Evolutionary conservation across 192 early-diverging fungal species (phyloP), one percentile per base, ranked within the genome.

Genomic region (Backusella liffmaniae): DNA sequence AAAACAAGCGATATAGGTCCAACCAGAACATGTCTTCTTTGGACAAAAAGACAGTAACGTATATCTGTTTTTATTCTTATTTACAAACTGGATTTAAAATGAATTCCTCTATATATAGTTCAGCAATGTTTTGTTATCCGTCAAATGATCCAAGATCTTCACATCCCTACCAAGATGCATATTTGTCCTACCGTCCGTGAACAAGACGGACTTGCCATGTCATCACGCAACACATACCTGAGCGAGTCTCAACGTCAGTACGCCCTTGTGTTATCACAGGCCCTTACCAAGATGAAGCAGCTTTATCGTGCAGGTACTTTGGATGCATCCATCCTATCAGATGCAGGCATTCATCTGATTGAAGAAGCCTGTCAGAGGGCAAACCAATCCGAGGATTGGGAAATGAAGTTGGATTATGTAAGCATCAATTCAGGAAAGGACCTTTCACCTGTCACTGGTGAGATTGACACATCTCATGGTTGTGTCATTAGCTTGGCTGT

Each of bases 41-140:
- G 98, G 98, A 0, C 97, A 99, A 81, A 99, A 99, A 83, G 98
- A 99, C 78, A 91, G 90, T 82, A 78, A 82, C 46, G 76, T 4
- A 32, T 30, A 23, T 18, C 26, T 26, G 26, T 26, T 53, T 8
- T 21, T 53, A 32, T 32, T 32, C 2, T 32, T 32, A 32, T 32
- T 32, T 32, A 32, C 32, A 32, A 32, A 32, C 3, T 32, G 32
- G 32, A 32, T 32, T 32, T 32, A 3, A 66, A 51, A 15, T 15
- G 18, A 51, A 39, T 39, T 39, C 37, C 37, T 10, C 37, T 39
- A 18, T 21, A 32, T 13, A 46, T 56, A 82, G 78, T 79, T 4
- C 98, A 99, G 85, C 98, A 99, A 81, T 96, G 94, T 76, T 89
- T 91, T 18, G 92, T 94, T 15, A 72, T 97, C 29, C 78, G 89